Evolutionary conservation across 192 early-diverging fungal genomes (phyloP).

Genomic region (Coemansia sp.): DNA sequence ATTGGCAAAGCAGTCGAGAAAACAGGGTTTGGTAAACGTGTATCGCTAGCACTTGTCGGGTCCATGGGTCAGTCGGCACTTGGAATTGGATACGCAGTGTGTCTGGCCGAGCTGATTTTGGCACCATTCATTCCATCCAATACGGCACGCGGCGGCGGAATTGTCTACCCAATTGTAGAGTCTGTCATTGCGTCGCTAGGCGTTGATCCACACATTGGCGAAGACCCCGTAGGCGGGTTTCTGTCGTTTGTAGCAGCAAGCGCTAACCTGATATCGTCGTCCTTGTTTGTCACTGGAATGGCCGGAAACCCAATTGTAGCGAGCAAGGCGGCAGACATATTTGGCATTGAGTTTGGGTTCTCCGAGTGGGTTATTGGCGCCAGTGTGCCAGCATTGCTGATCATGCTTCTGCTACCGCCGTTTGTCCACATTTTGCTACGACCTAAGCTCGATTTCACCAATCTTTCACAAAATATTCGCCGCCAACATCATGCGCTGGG

Average conservation of each 20-base stretch:
- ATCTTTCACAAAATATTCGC: slow-evolving; percentile 28
- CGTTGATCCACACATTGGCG: slow-evolving; percentile 26
- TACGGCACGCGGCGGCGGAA: slow-evolving; percentile 76
- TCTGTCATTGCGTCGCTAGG: slow-evolving; percentile 62
- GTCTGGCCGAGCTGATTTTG: slow-evolving; percentile 58
- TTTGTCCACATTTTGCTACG: slow-evolving; percentile 27
- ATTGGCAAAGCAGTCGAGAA: slow-evolving; percentile 66
- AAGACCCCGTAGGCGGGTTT: slow-evolving; percentile 56
- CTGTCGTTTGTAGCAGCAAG: slow-evolving; percentile 64
- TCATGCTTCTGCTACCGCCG: slow-evolving; percentile 40
- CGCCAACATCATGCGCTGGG: slow-evolving; percentile 26
- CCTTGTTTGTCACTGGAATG: slow-evolving; percentile 73
- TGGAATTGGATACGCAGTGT: slow-evolving; percentile 61
- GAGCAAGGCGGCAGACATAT: slow-evolving; percentile 58
- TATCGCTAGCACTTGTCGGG: slow-evolving; percentile 59
- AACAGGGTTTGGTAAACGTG: slow-evolving; percentile 63
- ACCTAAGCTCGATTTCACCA: slow-evolving; percentile 26
- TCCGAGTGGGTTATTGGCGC: slow-evolving; percentile 61
- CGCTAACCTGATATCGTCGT: slow-evolving; percentile 71
- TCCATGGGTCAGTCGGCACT: slow-evolving; percentile 55
- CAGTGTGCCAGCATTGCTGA: slow-evolving; percentile 53
- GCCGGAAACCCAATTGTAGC: slow-evolving; percentile 73
- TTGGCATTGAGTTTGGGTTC: slow-evolving; percentile 68
- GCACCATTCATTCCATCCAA: slow-evolving; percentile 73
- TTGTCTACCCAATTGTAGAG: slow-evolving; percentile 72